These are phyloP conservation scores for Phytophthora colocasiae DNA, from an alignment of 352 stramenopile genomes.

Conservation along the genomic window DNA sequence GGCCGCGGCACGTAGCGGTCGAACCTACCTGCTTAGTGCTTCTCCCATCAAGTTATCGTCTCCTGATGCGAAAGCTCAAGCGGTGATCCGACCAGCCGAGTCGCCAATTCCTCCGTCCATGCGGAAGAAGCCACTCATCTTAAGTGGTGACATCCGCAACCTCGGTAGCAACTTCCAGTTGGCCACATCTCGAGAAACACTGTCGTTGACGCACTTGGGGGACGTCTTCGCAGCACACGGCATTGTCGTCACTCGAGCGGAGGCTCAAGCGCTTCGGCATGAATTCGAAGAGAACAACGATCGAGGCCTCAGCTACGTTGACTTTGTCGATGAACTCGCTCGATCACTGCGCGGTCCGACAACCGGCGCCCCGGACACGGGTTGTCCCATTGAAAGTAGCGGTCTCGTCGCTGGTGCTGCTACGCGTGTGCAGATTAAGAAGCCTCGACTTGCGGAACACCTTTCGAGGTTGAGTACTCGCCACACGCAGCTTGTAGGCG, in stretches of 20 bases:
- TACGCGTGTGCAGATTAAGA: slow-evolving; percentile 59
- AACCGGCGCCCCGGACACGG: slow-evolving; percentile 15
- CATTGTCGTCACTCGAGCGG: slow-evolving; percentile 57
- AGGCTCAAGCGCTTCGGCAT: slow-evolving; percentile 65
- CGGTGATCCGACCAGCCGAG: slow-evolving; percentile 40
- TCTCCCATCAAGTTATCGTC: slow-evolving; percentile 58
- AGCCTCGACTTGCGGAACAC: slow-evolving; percentile 60
- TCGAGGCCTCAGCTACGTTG: slow-evolving; percentile 52
- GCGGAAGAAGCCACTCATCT: slow-evolving; percentile 71
- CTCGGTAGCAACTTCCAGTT: slow-evolving; percentile 73
- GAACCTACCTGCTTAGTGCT: slow-evolving; percentile 55
- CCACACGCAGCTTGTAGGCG: slow-evolving; percentile 51
- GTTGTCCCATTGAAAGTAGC: slow-evolving; percentile 17
- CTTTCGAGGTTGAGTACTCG: slow-evolving; percentile 54
- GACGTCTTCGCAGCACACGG: slow-evolving; percentile 57
- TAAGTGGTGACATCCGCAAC: slow-evolving; percentile 77
- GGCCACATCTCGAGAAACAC: slow-evolving; percentile 46
- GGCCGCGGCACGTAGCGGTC: slow-evolving; percentile 38
- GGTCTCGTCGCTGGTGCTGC: slow-evolving; percentile 47
- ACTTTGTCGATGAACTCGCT: slow-evolving; percentile 71
- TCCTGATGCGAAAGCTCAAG: slow-evolving; percentile 18
- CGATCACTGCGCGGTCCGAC: slow-evolving; percentile 48
- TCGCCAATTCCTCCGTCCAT: slow-evolving; percentile 29
- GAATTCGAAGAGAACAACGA: slow-evolving; percentile 89
- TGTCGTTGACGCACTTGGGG: slow-evolving; percentile 55